Evolutionary conservation across 352 stramenopile species (phyloP), one percentile per base, ranked within the genome.

Genomic region (Pythium dissimile): DNA sequence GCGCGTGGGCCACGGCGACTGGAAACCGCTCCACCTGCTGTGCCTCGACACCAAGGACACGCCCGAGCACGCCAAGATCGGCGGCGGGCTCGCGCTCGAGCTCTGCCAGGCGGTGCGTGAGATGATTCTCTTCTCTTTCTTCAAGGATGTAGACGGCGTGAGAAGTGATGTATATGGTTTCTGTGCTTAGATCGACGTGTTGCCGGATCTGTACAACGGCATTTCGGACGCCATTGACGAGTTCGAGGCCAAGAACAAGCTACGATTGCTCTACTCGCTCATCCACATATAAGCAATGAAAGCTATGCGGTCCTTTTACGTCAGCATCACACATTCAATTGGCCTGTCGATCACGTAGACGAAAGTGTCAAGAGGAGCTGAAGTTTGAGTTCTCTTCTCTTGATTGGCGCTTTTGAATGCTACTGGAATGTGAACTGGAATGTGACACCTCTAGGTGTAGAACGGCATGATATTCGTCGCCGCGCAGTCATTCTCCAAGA

Each of bases 11-110:
- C 67, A 67, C 11, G 74, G 61, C 53, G 61, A 67, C 54, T 89
- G 79, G 79, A 62, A 73, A 28, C 75, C 83, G 41, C 64, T 96
- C 46, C 85, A 95, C 62, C 50, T 96, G 60, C 64, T 96, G 38
- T 95, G 87, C 64, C 73, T 96, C 21, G 85, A 96, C 67, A 93
- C 86, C 13, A 93, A 91, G 49, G 87, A 96, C 59, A 92, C 86
- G 18, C 80, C 87, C 15, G 74, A 94, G 31, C 80, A 94, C 61
- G 87, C 87, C 42, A 88, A 92, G 72, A 84, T 88, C 37, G 86
- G 86, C 54, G 86, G 84, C 5, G 81, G 79, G 8, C 72, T 94
- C 28, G 82, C 84, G 15, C 67, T 95, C 15, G 80, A 93, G 46
- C 60, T 95, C 10, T 92, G 83, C 35, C 70, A 87, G 61, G 66